Percentiles rank a stretch among this genome's conserved stretches.
Conservation (phyloP, 2,329 filamentous ascomycete species). For the Ceratocystis papillata region DNA sequence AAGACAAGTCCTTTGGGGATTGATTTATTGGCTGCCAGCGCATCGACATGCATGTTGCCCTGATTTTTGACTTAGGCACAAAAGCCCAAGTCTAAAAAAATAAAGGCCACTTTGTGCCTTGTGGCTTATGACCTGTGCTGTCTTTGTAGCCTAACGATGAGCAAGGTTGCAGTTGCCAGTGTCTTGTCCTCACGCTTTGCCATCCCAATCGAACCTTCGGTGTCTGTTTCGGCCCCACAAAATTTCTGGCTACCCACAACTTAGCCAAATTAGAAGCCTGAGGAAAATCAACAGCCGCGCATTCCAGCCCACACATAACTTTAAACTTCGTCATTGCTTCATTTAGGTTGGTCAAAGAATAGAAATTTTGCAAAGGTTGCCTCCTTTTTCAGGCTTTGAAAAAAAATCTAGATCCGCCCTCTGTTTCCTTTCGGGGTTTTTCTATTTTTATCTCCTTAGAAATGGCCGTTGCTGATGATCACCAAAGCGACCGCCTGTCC, state of each 20-base stretch:
- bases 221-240: not conserved
- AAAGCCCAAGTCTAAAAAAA: not conserved
- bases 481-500: conserved; percentile 11
- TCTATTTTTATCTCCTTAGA: not conserved
- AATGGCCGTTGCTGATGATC: conserved; percentile 6
- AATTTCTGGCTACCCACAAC: not conserved
- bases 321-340: not conserved
- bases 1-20: not conserved
- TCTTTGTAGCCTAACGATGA: not conserved
- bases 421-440: not conserved
- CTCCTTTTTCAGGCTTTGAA: conserved; percentile 9
- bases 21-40: not conserved
- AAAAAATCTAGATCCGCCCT: not conserved
- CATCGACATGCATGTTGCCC: conserved; percentile 7
- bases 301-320: conserved; percentile 5
- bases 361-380: not conserved
- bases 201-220: not conserved
- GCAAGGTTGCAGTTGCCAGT: not conserved
- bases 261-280: conserved; percentile 10
- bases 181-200: not conserved
- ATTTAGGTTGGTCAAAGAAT: not conserved
- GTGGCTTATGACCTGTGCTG: not conserved
- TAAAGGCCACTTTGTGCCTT: not conserved
- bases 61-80: not conserved
- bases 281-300: conserved; percentile 8